Conservation (phyloP, 768 basidiomycete genomes). For the Pisolithus marmoratus region DNA sequence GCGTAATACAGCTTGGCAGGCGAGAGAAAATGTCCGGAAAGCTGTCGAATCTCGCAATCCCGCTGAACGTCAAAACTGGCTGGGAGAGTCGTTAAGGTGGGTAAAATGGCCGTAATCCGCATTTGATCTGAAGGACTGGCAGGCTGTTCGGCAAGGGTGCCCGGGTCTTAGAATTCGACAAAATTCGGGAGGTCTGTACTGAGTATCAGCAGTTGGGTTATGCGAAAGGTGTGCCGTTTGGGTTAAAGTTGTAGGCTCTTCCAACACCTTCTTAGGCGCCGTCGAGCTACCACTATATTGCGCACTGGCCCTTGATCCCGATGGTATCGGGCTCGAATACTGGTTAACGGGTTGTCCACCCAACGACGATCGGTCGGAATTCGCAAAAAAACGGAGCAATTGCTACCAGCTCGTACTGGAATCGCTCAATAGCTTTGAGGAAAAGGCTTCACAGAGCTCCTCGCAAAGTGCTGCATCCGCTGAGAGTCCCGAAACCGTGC, state of each 20-base stretch:
- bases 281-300: conserved; percentile 82
- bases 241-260: background rate
- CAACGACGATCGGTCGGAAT: conserved; percentile 52
- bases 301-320: conserved; percentile 71
- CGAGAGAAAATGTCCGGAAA: conserved; percentile 88
- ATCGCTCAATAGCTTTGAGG: conserved; percentile 76
- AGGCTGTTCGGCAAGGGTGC: conserved; percentile 90
- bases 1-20: conserved; percentile 39
- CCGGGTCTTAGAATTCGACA: conserved; percentile 75
- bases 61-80: conserved; percentile 68
- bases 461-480: conserved; percentile 24
- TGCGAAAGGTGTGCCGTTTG: conserved; percentile 57
- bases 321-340: conserved; percentile 68
- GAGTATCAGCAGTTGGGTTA: conserved; percentile 85
- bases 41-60: conserved; percentile 77
- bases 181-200: conserved; percentile 79
- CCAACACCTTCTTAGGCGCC: conserved; percentile 48
- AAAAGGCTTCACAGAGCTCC: conserved; percentile 36
- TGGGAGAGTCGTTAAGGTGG: conserved; percentile 85
- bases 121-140: conserved; percentile 5
- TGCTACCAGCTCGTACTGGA: conserved; percentile 86
- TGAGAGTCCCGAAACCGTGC: conserved; percentile 64
- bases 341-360: conserved; percentile 61
- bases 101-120: background rate
- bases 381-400: conserved; percentile 55